Percentiles rank a stretch among this genome's conserved stretches.
Conservation (phyloP, 768 basidiomycete genomes). For the Panaeolus cyanescens region DNA sequence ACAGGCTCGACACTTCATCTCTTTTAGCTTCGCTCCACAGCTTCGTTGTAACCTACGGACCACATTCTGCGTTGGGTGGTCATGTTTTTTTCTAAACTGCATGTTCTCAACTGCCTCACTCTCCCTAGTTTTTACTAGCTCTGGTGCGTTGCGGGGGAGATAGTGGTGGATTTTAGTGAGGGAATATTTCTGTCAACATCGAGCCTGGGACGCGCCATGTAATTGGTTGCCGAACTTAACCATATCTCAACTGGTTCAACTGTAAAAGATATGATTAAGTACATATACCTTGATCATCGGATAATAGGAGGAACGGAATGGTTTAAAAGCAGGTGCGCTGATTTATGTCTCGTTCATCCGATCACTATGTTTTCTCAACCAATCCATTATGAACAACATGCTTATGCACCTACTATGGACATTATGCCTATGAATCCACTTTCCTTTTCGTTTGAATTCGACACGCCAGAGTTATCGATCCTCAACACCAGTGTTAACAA, state of each 20-base stretch:
- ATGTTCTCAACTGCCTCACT: background rate
- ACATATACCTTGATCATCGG: background rate
- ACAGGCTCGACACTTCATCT: background rate
- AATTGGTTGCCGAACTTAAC: background rate
- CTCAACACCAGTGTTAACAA: no score
- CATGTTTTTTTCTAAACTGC: background rate
- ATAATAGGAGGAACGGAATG: background rate
- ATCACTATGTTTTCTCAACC: background rate
- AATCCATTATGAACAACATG: background rate
- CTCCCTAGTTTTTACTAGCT: no score
- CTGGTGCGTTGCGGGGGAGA: no score
- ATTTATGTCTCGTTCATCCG: background rate
- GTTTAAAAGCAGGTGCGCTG: background rate
- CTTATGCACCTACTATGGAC: background rate
- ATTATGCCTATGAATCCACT: background rate
- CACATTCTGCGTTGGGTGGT: background rate
- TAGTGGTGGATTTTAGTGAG: background rate
- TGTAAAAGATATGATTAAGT: background rate
- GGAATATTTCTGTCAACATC: background rate
- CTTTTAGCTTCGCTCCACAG: background rate
- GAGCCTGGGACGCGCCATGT: background rate
- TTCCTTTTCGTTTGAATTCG: background rate
- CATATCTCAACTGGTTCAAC: slow-evolving; percentile 1
- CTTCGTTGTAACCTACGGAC: background rate
- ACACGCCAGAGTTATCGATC: background rate